Evolutionary conservation across 225 moss, liverwort and hornwort genomes (phyloP), one percentile per base, ranked within the genome.

Genomic region (Climacium dendroides): DNA sequence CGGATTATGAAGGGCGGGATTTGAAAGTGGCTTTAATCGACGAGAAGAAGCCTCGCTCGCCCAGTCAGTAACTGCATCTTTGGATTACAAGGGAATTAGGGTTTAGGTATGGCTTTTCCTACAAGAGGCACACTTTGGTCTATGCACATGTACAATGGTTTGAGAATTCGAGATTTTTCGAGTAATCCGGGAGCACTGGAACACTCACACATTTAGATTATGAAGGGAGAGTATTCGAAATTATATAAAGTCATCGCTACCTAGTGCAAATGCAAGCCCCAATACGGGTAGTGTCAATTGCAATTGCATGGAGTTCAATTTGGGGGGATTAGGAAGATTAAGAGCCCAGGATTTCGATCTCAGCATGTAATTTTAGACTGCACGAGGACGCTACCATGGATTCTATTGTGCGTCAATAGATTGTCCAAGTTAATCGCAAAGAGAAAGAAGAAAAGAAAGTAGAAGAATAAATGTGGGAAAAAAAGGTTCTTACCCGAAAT

Each of bases 1-100:
- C 65, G 32, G 90, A 85, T 29, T 91, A 83, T 52, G 79, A 79
- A 8, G 90, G 88, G 28, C 71, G 93, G 37, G 62, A 85, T 15
- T 85, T 93, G 87, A 90, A 8, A 80, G 89, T 93, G 82, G 74
- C 85, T 65, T 39, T 87, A 87, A 87, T 82, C 13, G 87, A 79
- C 37, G 60, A 52, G 37, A 89, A 86, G 48, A 90, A 85, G 63
- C 52, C 87, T 23, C 47, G 34, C 34, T 52, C 58, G 12, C 61
- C 58, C 34, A 57, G 55, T 62, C 54, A 61, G 53, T 82, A 53
- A 73, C 23, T 48, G 28, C 7, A 37, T 61, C 15, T 52, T 32
- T 73, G 29, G 20, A 80, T 71, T 30, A 62, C 30, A 24, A 65
- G 66, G 26, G 60, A 73, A 47, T 74, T 86, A 55, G 22, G 77